Percentiles rank a stretch among this genome's conserved stretches.
Conservation (phyloP, 768 basidiomycete genomes). For the Lenzites betulinus region DNA sequence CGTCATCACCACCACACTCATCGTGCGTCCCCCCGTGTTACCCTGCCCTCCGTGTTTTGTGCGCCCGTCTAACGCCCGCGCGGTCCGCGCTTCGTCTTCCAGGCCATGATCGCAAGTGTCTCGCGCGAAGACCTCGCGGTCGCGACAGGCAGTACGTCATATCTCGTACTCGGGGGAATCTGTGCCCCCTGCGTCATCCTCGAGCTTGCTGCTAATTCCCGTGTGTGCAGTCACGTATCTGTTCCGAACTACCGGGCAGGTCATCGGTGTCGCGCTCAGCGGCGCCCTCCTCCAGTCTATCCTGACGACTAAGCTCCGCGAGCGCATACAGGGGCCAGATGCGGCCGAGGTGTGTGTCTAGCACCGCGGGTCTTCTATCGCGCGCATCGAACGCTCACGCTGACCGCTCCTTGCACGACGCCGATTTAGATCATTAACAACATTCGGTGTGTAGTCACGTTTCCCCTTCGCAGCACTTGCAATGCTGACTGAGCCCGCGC, state of each 20-base stretch:
- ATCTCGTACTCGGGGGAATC: no score
- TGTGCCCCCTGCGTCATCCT: not conserved
- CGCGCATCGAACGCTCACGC: not conserved
- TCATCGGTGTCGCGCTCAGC: conserved; percentile 88
- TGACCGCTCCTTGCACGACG: conserved; percentile 20
- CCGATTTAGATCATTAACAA: conserved; percentile 62
- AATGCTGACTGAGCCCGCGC: not conserved
- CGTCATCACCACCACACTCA: conserved; percentile 83
- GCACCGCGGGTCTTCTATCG: no score
- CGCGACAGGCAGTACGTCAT: conserved; percentile 81
- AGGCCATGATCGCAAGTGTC: conserved; percentile 89
- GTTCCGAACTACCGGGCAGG: conserved; percentile 93
- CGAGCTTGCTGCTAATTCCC: conserved; percentile 2
- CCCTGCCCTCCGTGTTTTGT: no score
- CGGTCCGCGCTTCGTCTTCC: conserved; percentile 5
- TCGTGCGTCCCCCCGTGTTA: conserved; percentile 53
- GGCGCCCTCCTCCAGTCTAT: conserved; percentile 85
- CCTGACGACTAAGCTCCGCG: conserved; percentile 66
- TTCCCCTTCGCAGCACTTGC: not conserved
- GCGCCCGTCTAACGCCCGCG: not conserved
- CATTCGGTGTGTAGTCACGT: conserved; percentile 51
- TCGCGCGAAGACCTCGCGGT: conserved; percentile 82
- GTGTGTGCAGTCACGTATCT: conserved; percentile 79
- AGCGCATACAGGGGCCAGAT: conserved; percentile 75
- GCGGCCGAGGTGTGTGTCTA: conserved; percentile 74